Evolutionary conservation across 2,329 filamentous ascomycete species (phyloP).

Genomic region (Xylariaceae sp.): DNA sequence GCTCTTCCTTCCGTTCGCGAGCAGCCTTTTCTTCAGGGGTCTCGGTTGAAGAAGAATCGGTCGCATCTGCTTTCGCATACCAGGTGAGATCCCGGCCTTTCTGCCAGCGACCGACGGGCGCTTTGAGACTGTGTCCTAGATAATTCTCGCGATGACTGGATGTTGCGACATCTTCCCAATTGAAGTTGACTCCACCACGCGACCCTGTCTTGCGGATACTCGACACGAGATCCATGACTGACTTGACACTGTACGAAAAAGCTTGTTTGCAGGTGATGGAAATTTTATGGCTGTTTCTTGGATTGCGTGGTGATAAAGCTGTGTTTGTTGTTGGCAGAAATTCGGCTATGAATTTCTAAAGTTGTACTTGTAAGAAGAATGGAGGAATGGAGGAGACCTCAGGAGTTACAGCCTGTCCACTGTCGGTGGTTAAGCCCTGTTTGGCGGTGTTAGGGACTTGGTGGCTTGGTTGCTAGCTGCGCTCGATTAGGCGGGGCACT

Average conservation of each 20-base stretch:
- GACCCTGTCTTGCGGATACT: constrained; percentile 87
- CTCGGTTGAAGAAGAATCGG: constrained; percentile 48
- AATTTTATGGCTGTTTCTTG: background rate
- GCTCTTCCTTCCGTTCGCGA: constrained; percentile 67
- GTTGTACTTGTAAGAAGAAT: background rate
- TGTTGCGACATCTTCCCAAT: constrained; percentile 88
- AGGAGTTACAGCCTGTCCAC: too few relatives aligned
- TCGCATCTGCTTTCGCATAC: constrained; percentile 56
- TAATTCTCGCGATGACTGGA: constrained; percentile 84
- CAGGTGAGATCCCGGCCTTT: constrained; percentile 63
- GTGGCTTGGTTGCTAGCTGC: too few relatives aligned
- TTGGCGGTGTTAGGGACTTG: too few relatives aligned
- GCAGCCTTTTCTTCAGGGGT: constrained; percentile 54
- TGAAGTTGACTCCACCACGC: constrained; percentile 91
- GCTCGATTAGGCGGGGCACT: too few relatives aligned
- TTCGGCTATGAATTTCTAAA: background rate
- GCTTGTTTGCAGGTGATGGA: background rate
- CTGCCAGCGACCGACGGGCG: constrained; percentile 88
- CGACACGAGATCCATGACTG: constrained; percentile 81
- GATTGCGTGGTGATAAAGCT: background rate
- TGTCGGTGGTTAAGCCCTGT: too few relatives aligned
- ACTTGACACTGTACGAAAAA: background rate
- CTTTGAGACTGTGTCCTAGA: constrained; percentile 87
- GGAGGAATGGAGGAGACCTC: background rate
- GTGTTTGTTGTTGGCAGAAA: background rate